Base-by-base conservation (phyloP, 2,329 filamentous ascomycete species). In the Cordyceps cicadae region DNA sequence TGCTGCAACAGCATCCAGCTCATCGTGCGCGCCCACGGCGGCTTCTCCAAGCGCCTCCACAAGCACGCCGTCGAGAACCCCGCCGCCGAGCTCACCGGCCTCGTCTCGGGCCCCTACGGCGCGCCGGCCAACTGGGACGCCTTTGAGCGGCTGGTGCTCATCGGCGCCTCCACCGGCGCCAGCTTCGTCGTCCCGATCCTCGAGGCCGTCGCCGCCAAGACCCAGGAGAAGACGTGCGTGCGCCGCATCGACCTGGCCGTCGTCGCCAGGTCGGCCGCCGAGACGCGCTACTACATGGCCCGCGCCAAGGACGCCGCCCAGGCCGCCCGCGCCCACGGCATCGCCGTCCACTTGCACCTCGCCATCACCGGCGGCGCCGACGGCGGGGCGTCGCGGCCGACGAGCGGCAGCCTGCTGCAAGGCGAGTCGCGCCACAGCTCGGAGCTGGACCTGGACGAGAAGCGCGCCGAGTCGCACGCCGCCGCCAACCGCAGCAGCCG, bases 101-200 rank as follows among this genome's bases (percentile, higher is more conserved):
- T 85, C 43, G 73, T 86, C 2, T 73, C 79, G 1, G 83, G 84
- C 0, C 84, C 83, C 0, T 86, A 80, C 51, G 83, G 83, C 17
- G 70, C 70, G 5, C 81, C 82, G 2, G 81, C 82, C 0, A 73
- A 75, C 5, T 85, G 81, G 80, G 76, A 84, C 53, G 74, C 80
- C 0, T 86, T 81, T 67, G 84, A 86, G 69, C 83, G 82, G 0
- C 69, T 86, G 49, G 72, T 87, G 5, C 73, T 87, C 3, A 80
- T 86, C 48, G 83, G 82, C 0, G 83, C 83, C 0, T 86, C 83
- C 0, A 87, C 84, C 0, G 84, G 84, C n/a, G 80, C 83, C 1
- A 86, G 83, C 3, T 86, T 83, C 60, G 83, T 81, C 1, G 70
- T 86, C 6, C 83, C 83, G 0, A 82, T 86, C 3, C 72, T 86